Percentiles rank a stretch among this genome's conserved stretches.
Conservation (phyloP, 805 yeast species). For the Yueomyces sp. region DNA sequence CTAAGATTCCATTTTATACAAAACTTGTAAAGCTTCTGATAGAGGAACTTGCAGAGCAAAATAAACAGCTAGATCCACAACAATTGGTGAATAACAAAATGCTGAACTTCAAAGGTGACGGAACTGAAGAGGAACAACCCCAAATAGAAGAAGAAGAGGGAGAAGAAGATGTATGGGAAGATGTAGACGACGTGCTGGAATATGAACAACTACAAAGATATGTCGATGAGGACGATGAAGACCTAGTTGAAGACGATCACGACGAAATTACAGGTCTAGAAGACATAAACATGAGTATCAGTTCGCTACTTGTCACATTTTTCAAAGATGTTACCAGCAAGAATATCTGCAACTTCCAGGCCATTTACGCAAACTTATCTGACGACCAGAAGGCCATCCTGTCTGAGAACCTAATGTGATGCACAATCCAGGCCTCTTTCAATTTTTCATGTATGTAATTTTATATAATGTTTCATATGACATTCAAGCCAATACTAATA, state of each 20-base stretch:
- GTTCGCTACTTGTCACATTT: constrained; percentile 33
- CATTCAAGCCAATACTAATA: too few relatives aligned
- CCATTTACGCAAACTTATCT: constrained; percentile 33
- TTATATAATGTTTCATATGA: too few relatives aligned
- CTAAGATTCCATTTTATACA: constrained; percentile 51
- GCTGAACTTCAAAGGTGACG: constrained; percentile 5
- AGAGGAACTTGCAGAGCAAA: constrained; percentile 56
- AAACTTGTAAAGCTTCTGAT: constrained; percentile 64
- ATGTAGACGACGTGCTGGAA: constrained; percentile 55
- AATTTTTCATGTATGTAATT: too few relatives aligned
- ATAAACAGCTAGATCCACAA: constrained; percentile 30
- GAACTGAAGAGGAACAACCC: constrained; percentile 4
- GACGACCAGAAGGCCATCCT: constrained; percentile 43
- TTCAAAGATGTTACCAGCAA: constrained; percentile 43
- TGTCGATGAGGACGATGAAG: constrained; percentile 20
- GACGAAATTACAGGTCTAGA: constrained; percentile 8
- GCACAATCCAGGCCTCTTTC: too few relatives aligned
- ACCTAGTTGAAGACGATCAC: constrained; percentile 5
- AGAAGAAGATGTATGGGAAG: constrained; percentile 59
- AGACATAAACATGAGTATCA: constrained; percentile 9
- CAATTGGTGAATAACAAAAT: constrained; percentile 19
- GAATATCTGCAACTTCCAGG: constrained; percentile 38
- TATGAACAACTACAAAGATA: constrained; percentile 50
- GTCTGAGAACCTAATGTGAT: constrained; percentile 25
- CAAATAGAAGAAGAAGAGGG: constrained; percentile 12